Conservation (phyloP, 192 early-diverging fungal genomes). For the Physocladia obscura region DNA sequence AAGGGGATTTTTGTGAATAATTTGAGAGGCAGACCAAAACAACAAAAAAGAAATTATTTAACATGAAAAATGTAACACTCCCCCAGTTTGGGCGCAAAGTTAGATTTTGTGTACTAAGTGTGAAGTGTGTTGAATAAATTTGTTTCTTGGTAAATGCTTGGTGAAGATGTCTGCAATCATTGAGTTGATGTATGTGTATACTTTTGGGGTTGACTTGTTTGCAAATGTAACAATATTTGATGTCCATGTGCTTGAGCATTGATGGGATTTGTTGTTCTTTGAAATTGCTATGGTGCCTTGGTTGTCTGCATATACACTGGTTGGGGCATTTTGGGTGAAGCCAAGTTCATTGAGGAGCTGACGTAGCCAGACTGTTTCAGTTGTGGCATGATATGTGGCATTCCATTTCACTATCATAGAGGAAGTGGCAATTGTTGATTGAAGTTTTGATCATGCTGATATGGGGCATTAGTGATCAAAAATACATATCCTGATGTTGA, state of each 20-base stretch:
- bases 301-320: neutral
- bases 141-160: too few relatives aligned
- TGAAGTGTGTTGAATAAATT: too few relatives aligned
- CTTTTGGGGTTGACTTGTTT: neutral
- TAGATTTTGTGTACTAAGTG: too few relatives aligned
- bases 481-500: slow-evolving; percentile 43
- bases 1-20: too few relatives aligned
- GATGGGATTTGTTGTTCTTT: neutral
- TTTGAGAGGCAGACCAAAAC: too few relatives aligned
- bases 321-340: neutral
- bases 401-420: neutral
- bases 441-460: neutral
- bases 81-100: too few relatives aligned
- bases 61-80: too few relatives aligned
- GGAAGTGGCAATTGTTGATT: neutral
- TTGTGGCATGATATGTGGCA: neutral
- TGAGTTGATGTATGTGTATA: neutral
- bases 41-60: too few relatives aligned
- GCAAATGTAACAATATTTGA: neutral
- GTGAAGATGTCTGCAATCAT: neutral
- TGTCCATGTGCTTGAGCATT: neutral
- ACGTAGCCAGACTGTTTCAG: neutral
- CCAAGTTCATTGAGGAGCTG: neutral
- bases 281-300: neutral
- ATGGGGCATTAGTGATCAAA: slow-evolving; percentile 12